Evolutionary conservation across 768 basidiomycete genomes (phyloP), one percentile per base, ranked within the genome.

Genomic region (Fomitopsis serialis): DNA sequence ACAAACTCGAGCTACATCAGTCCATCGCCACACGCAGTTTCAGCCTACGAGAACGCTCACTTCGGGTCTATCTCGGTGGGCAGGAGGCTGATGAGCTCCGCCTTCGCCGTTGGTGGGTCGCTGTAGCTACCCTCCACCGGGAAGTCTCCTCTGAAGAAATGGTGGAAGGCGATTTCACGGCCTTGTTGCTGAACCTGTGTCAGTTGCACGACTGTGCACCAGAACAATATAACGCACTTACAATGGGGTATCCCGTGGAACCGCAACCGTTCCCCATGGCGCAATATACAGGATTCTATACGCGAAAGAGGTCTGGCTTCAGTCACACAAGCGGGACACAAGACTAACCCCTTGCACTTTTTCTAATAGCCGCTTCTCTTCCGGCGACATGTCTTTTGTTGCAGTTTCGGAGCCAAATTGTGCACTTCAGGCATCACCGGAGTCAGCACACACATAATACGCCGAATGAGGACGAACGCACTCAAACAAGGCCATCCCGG

Each of bases 401-500:
- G 42, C 50, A 15, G n/a, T 22, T 8, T 51, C 4, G 7, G 42
- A 19, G 24, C 15, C 6, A 43, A 29, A 51, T 24, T 17, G n/a
- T 8, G 42, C 12, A 19, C 35, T 49, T 19, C 32, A 25, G 37
- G 36, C 35, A 47, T 29, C 9, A 5, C 32, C n/a, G n/a, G n/a
- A n/a, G n/a, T 12, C 24, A 13, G 24, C 13, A 25, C 4, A 47
- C 11, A 7, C 6, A 10, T 11, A 15, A 47, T 9, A 32, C 12
- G 25, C 13, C 42, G 22, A 21, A 12, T 12, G 22, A 50, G 36
- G 42, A 25, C 9, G 50, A 13, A 59, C 67, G 50, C 48, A 70
- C 68, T 66, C 61, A 55, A 65, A 67, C 54, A 68, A 43, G 34
- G 56, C 58, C 47, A 61, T 25, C 21, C 66, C 65, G 8, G 55